Conservation (phyloP, 2,329 filamentous ascomycete species). For the Paracoccidioides lutzii region DNA sequence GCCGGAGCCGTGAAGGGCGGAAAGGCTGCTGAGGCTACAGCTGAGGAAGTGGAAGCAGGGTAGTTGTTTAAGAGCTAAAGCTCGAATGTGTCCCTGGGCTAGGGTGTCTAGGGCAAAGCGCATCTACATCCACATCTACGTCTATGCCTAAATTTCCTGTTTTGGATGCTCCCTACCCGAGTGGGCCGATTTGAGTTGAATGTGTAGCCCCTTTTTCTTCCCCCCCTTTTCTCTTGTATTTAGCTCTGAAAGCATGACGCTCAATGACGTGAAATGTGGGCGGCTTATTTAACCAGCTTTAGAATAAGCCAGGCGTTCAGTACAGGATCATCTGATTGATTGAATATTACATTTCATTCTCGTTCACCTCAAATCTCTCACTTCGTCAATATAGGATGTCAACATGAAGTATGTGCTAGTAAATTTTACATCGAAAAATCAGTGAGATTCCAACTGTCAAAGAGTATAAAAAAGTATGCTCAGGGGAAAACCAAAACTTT, state of each 20-base stretch:
- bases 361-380: background rate
- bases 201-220: background rate
- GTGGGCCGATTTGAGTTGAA: background rate
- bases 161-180: background rate
- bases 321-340: background rate
- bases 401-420: too few species aligned
- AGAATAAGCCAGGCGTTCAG: background rate
- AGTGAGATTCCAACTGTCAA: too few species aligned
- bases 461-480: too few species aligned
- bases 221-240: background rate
- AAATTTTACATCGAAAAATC: too few species aligned
- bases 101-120: too few species aligned
- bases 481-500: too few species aligned
- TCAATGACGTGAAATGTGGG: background rate
- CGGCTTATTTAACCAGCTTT: background rate
- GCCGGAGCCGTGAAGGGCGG: constrained; percentile 11
- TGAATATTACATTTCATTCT: background rate
- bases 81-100: too few species aligned
- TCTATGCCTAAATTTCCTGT: background rate
- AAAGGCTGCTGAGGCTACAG: background rate
- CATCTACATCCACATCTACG: too few species aligned
- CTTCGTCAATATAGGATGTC: too few species aligned
- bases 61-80: too few species aligned
- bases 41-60: background rate
- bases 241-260: background rate